Percentiles rank a stretch among this genome's conserved stretches.
phyloP scores from a whole-genome alignment of 768 basidiomycete species.

The Collybia nuda region DNA sequence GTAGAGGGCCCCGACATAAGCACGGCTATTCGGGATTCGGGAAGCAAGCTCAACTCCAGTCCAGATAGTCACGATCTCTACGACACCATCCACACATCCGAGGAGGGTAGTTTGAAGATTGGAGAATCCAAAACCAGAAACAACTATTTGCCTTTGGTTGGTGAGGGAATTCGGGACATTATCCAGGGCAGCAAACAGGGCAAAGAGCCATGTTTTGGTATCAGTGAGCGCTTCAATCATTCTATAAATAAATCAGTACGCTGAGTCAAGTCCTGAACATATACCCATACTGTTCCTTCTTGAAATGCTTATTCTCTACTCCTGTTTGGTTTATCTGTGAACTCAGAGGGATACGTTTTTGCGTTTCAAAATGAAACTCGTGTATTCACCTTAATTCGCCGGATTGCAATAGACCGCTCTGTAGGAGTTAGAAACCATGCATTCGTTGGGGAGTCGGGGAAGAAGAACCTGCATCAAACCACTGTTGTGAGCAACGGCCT shows the following conservation, averaged over 20 bases:
- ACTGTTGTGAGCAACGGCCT: neutral
- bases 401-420: slow-evolving; percentile 65
- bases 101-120: slow-evolving; percentile 67
- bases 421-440: slow-evolving; percentile 71
- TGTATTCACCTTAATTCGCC: slow-evolving; percentile 54
- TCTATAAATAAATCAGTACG: slow-evolving; percentile 29
- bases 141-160: slow-evolving; percentile 65
- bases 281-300: slow-evolving; percentile 67
- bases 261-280: neutral
- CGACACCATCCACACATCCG: slow-evolving; percentile 60
- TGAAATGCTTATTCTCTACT: slow-evolving; percentile 80
- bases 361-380: too few species aligned
- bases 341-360: neutral
- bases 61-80: slow-evolving; percentile 72
- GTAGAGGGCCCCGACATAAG: slow-evolving; percentile 62
- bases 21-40: slow-evolving; percentile 55
- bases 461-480: slow-evolving; percentile 48
- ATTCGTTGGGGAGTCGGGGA: slow-evolving; percentile 73
- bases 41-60: slow-evolving; percentile 60
- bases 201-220: slow-evolving; percentile 78
- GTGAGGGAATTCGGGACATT: slow-evolving; percentile 67
- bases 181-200: slow-evolving; percentile 59
- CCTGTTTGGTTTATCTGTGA: slow-evolving; percentile 52
- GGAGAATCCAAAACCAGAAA: slow-evolving; percentile 65
- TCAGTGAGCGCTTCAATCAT: slow-evolving; percentile 68